phyloP scores from a whole-genome alignment of 1,139 yeast genomes.

The Kodamaea ohmeri region DNA sequence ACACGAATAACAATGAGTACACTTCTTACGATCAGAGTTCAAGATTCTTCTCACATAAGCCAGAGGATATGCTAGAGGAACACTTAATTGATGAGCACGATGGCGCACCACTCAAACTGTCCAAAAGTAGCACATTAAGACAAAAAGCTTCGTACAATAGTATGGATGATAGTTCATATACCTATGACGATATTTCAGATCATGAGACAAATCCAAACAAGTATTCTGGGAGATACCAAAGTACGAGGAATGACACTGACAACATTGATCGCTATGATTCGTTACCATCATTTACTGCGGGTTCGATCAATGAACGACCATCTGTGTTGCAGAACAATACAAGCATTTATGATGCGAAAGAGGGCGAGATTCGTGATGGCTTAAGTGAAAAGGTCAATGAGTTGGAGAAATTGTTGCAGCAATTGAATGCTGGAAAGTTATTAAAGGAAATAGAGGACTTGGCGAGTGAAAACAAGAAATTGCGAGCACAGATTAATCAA shows the following conservation, averaged over 20 bases:
- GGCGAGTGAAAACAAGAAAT: slow-evolving; percentile 17
- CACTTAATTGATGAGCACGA: not conserved
- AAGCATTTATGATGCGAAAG: slow-evolving; percentile 10
- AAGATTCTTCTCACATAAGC: not conserved
- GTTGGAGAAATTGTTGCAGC: slow-evolving; percentile 19
- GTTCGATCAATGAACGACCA: slow-evolving; percentile 13
- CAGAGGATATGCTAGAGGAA: not conserved
- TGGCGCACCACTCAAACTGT: slow-evolving; percentile 1
- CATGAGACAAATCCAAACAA: slow-evolving; percentile 8
- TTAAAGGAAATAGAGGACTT: slow-evolving; percentile 13
- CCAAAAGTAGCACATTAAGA: slow-evolving; percentile 6
- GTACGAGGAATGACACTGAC: not conserved
- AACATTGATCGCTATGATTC: slow-evolving; percentile 7
- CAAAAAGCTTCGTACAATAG: slow-evolving; percentile 6
- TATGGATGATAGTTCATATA: slow-evolving; percentile 26
- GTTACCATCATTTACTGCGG: slow-evolving; percentile 5
- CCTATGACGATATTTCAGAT: slow-evolving; percentile 28
- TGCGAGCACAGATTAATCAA: slow-evolving; percentile 16
- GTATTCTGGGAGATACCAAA: not conserved
- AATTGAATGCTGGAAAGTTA: slow-evolving; percentile 13
- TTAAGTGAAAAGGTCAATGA: slow-evolving; percentile 19
- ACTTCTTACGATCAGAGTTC: slow-evolving; percentile 22
- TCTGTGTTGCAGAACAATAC: slow-evolving; percentile 16
- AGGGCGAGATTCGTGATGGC: slow-evolving; percentile 5
- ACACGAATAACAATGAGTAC: slow-evolving; percentile 22